Evolutionary conservation across 2,329 filamentous ascomycete genomes (phyloP).

Genomic region (Chaetoscypha palmicola): DNA sequence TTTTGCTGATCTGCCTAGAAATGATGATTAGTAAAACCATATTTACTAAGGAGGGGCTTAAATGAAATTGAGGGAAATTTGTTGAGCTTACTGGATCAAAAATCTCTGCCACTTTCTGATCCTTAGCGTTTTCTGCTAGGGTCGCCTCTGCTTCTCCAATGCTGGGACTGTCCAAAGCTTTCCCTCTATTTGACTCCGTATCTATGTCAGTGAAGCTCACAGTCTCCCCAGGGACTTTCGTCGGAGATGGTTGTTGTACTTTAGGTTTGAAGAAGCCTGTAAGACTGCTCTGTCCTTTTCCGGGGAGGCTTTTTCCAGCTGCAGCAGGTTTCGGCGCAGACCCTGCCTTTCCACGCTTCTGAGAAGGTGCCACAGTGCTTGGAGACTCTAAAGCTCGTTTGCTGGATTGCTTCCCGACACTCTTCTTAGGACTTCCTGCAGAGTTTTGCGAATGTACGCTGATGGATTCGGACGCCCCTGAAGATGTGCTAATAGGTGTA

Average conservation of each 20-base stretch:
- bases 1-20: constrained; percentile 23
- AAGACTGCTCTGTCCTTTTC: constrained; percentile 38
- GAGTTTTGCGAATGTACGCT: background rate
- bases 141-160: too few relatives aligned
- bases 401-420: constrained; percentile 5
- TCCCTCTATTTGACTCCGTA: too few relatives aligned
- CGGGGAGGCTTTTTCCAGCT: constrained; percentile 42
- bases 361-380: constrained; percentile 19
- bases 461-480: background rate
- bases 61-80: too few relatives aligned
- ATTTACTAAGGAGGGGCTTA: too few relatives aligned
- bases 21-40: too few relatives aligned
- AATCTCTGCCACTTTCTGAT: too few relatives aligned
- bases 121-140: too few relatives aligned
- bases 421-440: background rate
- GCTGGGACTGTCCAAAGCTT: too few relatives aligned
- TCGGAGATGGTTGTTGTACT: constrained; percentile 9
- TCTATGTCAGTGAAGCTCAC: too few relatives aligned
- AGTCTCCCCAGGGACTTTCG: too few relatives aligned
- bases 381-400: constrained; percentile 16
- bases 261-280: constrained; percentile 75
- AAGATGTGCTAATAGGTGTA: background rate
- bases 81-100: too few relatives aligned
- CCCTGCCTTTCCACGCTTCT: constrained; percentile 46
- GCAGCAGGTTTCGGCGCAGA: constrained; percentile 14